These are phyloP conservation scores for Fermentozyma sake DNA, from an alignment of 1,139 yeast species.

Conservation along the genomic window DNA sequence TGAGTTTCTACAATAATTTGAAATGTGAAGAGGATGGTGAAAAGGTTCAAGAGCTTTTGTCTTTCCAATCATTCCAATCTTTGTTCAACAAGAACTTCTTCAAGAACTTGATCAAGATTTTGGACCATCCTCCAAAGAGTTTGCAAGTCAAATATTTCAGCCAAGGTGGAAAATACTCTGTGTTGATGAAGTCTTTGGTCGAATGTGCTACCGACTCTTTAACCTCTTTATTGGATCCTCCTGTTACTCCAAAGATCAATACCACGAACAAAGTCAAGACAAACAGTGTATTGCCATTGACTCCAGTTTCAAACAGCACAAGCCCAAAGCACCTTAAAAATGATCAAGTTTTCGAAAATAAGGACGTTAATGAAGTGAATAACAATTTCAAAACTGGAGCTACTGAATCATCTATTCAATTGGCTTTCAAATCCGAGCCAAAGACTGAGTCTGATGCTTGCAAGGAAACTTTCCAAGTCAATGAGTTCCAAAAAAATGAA, in stretches of 20 bases:
- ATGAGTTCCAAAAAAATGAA: too few species aligned
- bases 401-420: too few species aligned
- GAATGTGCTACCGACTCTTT: slow-evolving; percentile 24
- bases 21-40: slow-evolving; percentile 7
- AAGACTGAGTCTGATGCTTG: too few species aligned
- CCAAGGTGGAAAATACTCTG: slow-evolving; percentile 32
- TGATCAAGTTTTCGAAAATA: slow-evolving; percentile 10
- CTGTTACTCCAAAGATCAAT: slow-evolving; percentile 13
- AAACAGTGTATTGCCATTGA: slow-evolving; percentile 17
- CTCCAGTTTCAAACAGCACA: slow-evolving; percentile 25
- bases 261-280: slow-evolving; percentile 4
- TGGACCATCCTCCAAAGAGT: slow-evolving; percentile 45
- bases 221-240: slow-evolving; percentile 14
- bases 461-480: too few species aligned
- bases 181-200: slow-evolving; percentile 35
- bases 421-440: too few species aligned
- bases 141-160: slow-evolving; percentile 39
- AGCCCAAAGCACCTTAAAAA: slow-evolving; percentile 17
- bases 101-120: slow-evolving; percentile 32
- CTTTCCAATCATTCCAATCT: slow-evolving; percentile 16
- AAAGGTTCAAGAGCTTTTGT: slow-evolving; percentile 14
- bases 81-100: slow-evolving; percentile 25
- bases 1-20: slow-evolving; percentile 19
- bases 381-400: too few species aligned
- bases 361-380: slow-evolving; percentile 1